phyloP scores from a whole-genome alignment of 306 rosid genomes.

The Castanospermum australe region DNA sequence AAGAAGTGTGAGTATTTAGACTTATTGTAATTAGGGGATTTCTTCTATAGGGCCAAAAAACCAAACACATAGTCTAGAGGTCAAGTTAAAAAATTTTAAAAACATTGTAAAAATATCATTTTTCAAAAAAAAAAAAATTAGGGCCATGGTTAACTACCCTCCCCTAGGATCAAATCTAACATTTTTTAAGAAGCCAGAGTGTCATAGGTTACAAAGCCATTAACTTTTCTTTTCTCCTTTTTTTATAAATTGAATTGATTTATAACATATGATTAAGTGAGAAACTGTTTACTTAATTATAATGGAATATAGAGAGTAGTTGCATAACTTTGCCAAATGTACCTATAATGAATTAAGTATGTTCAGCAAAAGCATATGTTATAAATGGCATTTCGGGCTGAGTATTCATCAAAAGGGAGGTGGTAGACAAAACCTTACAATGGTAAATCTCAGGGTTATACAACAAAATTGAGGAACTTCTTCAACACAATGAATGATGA shows the following conservation, averaged over 20 bases:
- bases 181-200: not conserved
- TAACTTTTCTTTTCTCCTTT: not conserved
- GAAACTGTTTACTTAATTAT: too few species aligned
- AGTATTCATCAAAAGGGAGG: not conserved
- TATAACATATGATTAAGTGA: not conserved
- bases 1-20: not conserved
- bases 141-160: too few species aligned
- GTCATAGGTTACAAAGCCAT: not conserved
- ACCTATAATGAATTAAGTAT: not conserved
- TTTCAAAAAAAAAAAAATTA: too few species aligned
- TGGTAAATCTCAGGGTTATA: not conserved
- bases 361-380: too few species aligned
- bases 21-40: too few species aligned
- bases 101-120: too few species aligned
- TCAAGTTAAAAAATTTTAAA: too few species aligned
- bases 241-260: not conserved
- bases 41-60: too few species aligned
- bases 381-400: not conserved
- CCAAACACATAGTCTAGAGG: too few species aligned
- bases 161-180: not conserved
- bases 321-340: not conserved
- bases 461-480: constrained; percentile 33
- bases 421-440: not conserved
- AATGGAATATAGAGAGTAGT: too few species aligned
- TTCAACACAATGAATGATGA: constrained; percentile 37